Percentiles rank a stretch among this genome's conserved stretches.
Conservation (phyloP, 768 basidiomycete species). For the Phaffia australis region DNA sequence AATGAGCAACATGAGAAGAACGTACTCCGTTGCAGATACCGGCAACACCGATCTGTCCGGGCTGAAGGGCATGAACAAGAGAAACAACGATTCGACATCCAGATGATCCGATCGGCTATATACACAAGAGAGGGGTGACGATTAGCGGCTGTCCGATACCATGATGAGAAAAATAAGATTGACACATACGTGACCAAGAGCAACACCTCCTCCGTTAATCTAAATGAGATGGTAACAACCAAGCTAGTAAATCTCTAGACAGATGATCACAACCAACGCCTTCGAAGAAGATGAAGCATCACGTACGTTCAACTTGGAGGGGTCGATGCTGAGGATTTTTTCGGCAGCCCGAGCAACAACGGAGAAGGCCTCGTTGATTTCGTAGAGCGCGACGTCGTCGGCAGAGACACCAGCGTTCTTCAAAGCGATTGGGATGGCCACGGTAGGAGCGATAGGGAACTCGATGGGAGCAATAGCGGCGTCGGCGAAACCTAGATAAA, state of each 20-base stretch:
- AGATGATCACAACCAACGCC: conserved; percentile 1
- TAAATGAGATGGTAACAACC: conserved; percentile 21
- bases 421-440: conserved; percentile 78
- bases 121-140: conserved; percentile 27
- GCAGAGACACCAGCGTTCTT: conserved; percentile 70
- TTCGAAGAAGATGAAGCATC: conserved; percentile 9
- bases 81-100: conserved; percentile 91
- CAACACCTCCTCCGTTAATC: conserved; percentile 77
- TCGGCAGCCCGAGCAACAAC: conserved; percentile 84
- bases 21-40: conserved; percentile 94
- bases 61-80: conserved; percentile 77
- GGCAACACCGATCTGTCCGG: conserved; percentile 87
- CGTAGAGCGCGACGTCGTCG: conserved; percentile 80
- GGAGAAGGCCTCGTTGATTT: conserved; percentile 97
- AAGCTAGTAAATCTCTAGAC: conserved; percentile 13
- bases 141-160: neutral
- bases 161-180: neutral
- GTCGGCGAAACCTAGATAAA: conserved; percentile 74
- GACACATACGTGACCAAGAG: conserved; percentile 52
- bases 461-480: conserved; percentile 93
- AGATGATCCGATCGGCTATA: conserved; percentile 87
- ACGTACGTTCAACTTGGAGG: conserved; percentile 75
- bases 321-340: conserved; percentile 71
- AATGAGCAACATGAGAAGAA: conserved; percentile 27
- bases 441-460: conserved; percentile 89